These are phyloP conservation scores for Naganishia cerealis DNA, from an alignment of 1,284 basidiomycete species.

Conservation along the genomic window DNA sequence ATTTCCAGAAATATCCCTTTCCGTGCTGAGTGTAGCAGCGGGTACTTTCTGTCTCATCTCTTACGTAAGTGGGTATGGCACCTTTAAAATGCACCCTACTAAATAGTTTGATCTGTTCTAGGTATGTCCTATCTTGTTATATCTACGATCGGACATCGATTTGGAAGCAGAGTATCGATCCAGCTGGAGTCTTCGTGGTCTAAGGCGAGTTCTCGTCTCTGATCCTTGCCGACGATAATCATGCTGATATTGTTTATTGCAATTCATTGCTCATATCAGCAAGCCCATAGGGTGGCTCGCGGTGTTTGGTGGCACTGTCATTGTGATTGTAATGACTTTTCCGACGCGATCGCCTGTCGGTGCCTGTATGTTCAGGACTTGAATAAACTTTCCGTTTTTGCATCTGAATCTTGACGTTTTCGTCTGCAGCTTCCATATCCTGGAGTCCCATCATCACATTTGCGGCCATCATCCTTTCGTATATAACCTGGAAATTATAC, in stretches of 20 bases:
- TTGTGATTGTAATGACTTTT: conserved; percentile 45
- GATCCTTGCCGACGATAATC: neutral
- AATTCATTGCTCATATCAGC: conserved; percentile 31
- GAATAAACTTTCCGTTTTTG: neutral
- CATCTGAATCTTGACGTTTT: neutral
- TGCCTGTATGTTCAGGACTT: conserved; percentile 34
- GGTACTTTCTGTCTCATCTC: conserved; percentile 46
- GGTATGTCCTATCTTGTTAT: conserved; percentile 39
- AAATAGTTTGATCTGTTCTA: conserved; percentile 39
- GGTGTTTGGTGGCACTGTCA: conserved; percentile 38
- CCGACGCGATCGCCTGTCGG: conserved; percentile 45
- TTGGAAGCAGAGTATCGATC: conserved; percentile 49
- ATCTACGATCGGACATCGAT: conserved; percentile 47
- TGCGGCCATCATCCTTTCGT: conserved; percentile 40
- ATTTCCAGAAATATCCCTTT: conserved; percentile 38
- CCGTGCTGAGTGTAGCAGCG: conserved; percentile 46
- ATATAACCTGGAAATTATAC: conserved; percentile 46
- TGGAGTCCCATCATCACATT: conserved; percentile 50
- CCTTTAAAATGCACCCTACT: neutral
- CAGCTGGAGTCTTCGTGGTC: conserved; percentile 47
- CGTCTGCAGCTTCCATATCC: conserved; percentile 41
- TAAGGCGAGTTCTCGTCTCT: conserved; percentile 38
- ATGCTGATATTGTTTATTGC: neutral
- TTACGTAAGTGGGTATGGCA: conserved; percentile 42
- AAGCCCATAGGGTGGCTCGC: conserved; percentile 46